Conservation (phyloP, 2,329 filamentous ascomycete genomes). For the Hymenoscyphus fructigenus region DNA sequence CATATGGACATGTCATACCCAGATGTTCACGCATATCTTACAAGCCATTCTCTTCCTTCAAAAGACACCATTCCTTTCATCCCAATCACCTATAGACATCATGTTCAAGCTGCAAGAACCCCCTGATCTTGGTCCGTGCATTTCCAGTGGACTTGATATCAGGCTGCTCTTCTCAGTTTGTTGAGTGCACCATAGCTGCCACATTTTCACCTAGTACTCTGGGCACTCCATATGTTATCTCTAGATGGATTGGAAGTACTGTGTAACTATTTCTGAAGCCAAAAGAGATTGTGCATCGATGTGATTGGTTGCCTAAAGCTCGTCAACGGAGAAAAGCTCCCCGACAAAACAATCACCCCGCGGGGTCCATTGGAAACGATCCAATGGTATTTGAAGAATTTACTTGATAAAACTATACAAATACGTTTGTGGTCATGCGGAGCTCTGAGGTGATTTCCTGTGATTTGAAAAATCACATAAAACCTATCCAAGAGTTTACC, state of each 20-base stretch:
- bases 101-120: background rate
- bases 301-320: background rate
- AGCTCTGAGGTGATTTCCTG: too few relatives aligned
- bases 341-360: too few relatives aligned
- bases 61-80: background rate
- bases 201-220: background rate
- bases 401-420: too few relatives aligned
- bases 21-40: conserved; percentile 6
- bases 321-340: background rate
- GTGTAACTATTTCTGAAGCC: background rate
- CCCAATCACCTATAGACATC: background rate
- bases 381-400: too few relatives aligned
- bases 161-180: background rate
- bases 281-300: background rate
- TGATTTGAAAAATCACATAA: too few relatives aligned
- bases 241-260: background rate
- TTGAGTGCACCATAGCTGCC: background rate
- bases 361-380: too few relatives aligned
- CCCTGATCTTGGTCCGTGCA: background rate
- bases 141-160: background rate
- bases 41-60: background rate
- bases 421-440: too few relatives aligned
- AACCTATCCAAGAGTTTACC: too few relatives aligned
- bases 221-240: background rate
- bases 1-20: conserved; percentile 20